A percentile compares a stretch with the other conserved stretches of the same genome.
Evolutionary conservation across 495 filamentous ascomycete genomes (phyloP).

Genomic region (Achaetomiella virescens): DNA sequence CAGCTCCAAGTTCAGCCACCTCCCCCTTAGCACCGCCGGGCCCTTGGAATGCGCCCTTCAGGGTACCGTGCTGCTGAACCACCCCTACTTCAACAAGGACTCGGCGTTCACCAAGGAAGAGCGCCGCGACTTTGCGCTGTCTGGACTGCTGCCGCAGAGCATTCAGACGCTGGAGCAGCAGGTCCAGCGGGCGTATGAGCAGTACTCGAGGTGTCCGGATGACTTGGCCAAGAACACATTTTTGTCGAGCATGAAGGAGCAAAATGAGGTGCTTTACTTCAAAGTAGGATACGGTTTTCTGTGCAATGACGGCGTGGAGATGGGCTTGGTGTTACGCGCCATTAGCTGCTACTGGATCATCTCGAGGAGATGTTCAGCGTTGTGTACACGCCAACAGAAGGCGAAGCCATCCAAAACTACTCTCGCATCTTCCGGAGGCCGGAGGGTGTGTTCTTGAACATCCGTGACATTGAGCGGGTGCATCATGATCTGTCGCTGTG

Average conservation of each 20-base stretch:
- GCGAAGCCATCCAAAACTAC: conserved; percentile 84
- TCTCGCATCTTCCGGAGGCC: conserved; percentile 72
- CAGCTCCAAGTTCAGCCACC: conserved; percentile 46
- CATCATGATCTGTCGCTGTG: conserved; percentile 60
- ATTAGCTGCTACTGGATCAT: conserved; percentile 40
- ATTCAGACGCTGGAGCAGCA: conserved; percentile 79
- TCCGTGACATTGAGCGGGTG: conserved; percentile 52
- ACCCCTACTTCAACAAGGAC: conserved; percentile 77
- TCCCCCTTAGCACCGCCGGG: conserved; percentile 58
- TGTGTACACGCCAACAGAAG: conserved; percentile 88
- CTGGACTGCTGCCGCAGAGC: conserved; percentile 64
- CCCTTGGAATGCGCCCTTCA: conserved; percentile 55
- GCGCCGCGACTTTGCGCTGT: conserved; percentile 59
- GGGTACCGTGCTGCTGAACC: conserved; percentile 58
- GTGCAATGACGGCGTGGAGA: background rate
- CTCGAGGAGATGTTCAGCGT: conserved; percentile 77
- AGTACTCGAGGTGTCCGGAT: conserved; percentile 56
- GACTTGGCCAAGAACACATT: conserved; percentile 78
- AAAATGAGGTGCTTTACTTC: conserved; percentile 76
- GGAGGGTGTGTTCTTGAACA: conserved; percentile 59
- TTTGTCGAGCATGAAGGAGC: conserved; percentile 77
- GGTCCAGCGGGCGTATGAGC: conserved; percentile 68
- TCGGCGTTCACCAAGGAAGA: conserved; percentile 68
- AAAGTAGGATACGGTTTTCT: conserved; percentile 42
- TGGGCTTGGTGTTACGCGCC: background rate